Conservation (phyloP, 192 early-diverging fungal genomes). For the Coemansia sp. region DNA sequence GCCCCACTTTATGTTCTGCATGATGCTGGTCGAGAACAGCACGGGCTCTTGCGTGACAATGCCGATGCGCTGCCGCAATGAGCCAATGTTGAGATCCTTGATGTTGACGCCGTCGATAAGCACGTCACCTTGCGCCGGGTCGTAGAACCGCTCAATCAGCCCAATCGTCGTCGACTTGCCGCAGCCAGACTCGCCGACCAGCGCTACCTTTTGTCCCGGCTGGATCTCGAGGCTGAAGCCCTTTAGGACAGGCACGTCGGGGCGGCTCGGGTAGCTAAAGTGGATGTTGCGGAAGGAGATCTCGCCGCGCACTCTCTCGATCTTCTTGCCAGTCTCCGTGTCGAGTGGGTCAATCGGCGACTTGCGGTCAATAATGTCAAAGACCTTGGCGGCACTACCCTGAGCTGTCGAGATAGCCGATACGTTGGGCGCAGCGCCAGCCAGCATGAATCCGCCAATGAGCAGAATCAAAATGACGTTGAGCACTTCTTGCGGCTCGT, state of each 20-base stretch:
- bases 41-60: slow-evolving; percentile 92
- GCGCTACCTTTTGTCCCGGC: slow-evolving; percentile 82
- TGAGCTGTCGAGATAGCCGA: slow-evolving; percentile 69
- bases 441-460: slow-evolving; percentile 77
- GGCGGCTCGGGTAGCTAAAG: slow-evolving; percentile 85
- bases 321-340: slow-evolving; percentile 28
- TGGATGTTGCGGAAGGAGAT: slow-evolving; percentile 79
- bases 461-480: slow-evolving; percentile 86
- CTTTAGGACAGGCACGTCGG: slow-evolving; percentile 80
- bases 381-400: slow-evolving; percentile 83
- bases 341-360: slow-evolving; percentile 71
- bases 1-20: slow-evolving; percentile 81
- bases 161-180: slow-evolving; percentile 87
- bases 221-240: slow-evolving; percentile 73
- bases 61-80: slow-evolving; percentile 85
- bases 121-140: slow-evolving; percentile 61
- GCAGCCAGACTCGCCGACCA: slow-evolving; percentile 86
- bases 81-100: slow-evolving; percentile 75
- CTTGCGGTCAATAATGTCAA: slow-evolving; percentile 78
- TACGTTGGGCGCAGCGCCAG: slow-evolving; percentile 68
- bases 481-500: slow-evolving; percentile 61
- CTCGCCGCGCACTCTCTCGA: slow-evolving; percentile 58
- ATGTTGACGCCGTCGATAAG: slow-evolving; percentile 76
- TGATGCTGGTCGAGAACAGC: slow-evolving; percentile 77
- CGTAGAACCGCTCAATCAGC: slow-evolving; percentile 89